Conservation (phyloP, 306 rosid genomes). For the Herpetospermum pedunculosum region DNA sequence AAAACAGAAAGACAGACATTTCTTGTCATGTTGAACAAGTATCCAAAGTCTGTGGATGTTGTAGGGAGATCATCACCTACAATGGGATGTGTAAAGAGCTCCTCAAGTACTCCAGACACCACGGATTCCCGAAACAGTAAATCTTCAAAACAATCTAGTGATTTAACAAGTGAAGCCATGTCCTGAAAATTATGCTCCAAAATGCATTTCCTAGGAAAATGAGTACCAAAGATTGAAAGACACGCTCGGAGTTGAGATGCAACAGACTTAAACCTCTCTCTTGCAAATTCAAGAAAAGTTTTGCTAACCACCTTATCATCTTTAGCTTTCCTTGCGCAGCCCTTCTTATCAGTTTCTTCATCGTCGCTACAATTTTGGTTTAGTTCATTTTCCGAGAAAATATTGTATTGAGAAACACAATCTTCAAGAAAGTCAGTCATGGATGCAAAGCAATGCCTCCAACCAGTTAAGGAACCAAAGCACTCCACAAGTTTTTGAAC, state of each 20-base stretch:
- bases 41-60: not conserved
- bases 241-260: constrained; percentile 23
- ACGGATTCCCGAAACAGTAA: constrained; percentile 23
- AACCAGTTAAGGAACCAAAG: constrained; percentile 35
- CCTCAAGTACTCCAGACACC: constrained; percentile 27
- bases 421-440: constrained; percentile 48
- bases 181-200: constrained; percentile 18
- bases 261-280: constrained; percentile 27
- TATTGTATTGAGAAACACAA: constrained; percentile 46
- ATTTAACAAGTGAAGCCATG: constrained; percentile 16
- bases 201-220: constrained; percentile 36
- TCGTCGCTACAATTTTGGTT: constrained; percentile 7
- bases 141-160: constrained; percentile 28
- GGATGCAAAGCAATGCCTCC: constrained; percentile 41
- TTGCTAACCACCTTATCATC: constrained; percentile 12
- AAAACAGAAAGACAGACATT: constrained; percentile 31
- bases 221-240: constrained; percentile 34
- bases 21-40: constrained; percentile 19
- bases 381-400: constrained; percentile 34
- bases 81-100: constrained; percentile 21
- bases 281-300: constrained; percentile 45
- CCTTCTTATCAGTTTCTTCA: not conserved
- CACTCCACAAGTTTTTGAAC: constrained; percentile 30
- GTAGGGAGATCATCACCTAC: constrained; percentile 3
- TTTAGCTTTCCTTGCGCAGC: constrained; percentile 5